Conservation (phyloP, 257 asterid genomes). For the Ilex aquifolium region DNA sequence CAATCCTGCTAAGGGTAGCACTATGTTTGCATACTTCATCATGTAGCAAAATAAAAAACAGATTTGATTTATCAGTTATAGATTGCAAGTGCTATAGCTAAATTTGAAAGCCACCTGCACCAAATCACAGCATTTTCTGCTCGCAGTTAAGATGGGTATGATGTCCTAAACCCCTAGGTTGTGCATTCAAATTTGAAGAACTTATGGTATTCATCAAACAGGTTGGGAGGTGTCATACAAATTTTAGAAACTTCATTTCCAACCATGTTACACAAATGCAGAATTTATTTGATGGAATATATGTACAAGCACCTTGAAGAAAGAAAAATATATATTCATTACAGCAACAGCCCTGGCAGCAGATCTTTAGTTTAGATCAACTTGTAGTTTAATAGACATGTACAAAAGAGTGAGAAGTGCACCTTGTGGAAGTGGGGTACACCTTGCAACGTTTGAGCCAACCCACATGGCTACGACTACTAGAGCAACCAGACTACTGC, state of each 20-base stretch:
- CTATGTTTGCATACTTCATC: no score
- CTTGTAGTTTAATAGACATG: constrained; percentile 77
- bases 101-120: no score
- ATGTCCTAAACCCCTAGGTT: no score
- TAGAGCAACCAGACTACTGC: constrained; percentile 65
- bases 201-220: no score
- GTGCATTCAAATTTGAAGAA: no score
- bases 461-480: constrained; percentile 73
- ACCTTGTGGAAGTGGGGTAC: constrained; percentile 78
- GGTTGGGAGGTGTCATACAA: not conserved
- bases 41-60: no score
- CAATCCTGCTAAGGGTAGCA: no score
- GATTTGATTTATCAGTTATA: no score
- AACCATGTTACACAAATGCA: not conserved
- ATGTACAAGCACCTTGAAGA: constrained; percentile 17
- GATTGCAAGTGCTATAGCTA: no score
- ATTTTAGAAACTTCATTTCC: not conserved
- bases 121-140: no score
- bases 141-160: no score
- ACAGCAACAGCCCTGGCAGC: constrained; percentile 8
- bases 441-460: constrained; percentile 63
- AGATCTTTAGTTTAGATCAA: constrained; percentile 41
- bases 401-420: constrained; percentile 77
- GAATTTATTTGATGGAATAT: constrained; percentile 3
- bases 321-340: not conserved